Percentiles rank a stretch among this genome's conserved stretches.
phyloP scores from a whole-genome alignment of 352 stramenopile genomes.

The Globisporangium polare region DNA sequence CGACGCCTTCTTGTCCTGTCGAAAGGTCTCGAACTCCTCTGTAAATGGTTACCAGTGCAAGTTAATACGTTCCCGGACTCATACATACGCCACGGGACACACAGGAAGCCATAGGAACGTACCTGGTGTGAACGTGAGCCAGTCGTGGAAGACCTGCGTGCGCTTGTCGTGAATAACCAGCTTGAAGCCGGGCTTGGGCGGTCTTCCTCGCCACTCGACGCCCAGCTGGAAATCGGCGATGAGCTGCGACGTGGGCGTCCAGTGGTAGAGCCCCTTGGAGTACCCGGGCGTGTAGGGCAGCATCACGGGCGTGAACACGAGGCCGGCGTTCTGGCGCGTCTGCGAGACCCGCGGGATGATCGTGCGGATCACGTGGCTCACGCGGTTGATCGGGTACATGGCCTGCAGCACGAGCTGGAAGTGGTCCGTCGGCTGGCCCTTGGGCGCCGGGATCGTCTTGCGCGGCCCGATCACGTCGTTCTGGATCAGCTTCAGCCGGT shows the following conservation, averaged over 20 bases:
- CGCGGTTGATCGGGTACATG: slow-evolving; percentile 78
- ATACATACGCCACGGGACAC: not conserved
- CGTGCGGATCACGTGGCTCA: slow-evolving; percentile 73
- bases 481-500: slow-evolving; percentile 85
- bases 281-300: slow-evolving; percentile 77
- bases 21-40: slow-evolving; percentile 80
- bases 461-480: slow-evolving; percentile 85
- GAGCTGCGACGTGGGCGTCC: slow-evolving; percentile 51
- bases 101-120: not conserved
- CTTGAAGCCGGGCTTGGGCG: slow-evolving; percentile 81
- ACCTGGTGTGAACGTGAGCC: slow-evolving; percentile 82
- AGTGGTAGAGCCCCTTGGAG: slow-evolving; percentile 72
- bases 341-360: slow-evolving; percentile 68
- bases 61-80: not conserved
- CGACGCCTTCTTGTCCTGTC: slow-evolving; percentile 78
- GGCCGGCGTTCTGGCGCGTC: slow-evolving; percentile 71
- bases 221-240: slow-evolving; percentile 76
- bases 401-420: slow-evolving; percentile 84
- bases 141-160: slow-evolving; percentile 84
- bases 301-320: slow-evolving; percentile 77
- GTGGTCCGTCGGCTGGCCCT: slow-evolving; percentile 70
- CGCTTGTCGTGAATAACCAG: slow-evolving; percentile 82
- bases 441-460: slow-evolving; percentile 69
- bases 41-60: not conserved
- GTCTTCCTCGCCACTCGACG: slow-evolving; percentile 75